Evolutionary conservation across 306 rosid species (phyloP).

Genomic region (Quercus dentata): DNA sequence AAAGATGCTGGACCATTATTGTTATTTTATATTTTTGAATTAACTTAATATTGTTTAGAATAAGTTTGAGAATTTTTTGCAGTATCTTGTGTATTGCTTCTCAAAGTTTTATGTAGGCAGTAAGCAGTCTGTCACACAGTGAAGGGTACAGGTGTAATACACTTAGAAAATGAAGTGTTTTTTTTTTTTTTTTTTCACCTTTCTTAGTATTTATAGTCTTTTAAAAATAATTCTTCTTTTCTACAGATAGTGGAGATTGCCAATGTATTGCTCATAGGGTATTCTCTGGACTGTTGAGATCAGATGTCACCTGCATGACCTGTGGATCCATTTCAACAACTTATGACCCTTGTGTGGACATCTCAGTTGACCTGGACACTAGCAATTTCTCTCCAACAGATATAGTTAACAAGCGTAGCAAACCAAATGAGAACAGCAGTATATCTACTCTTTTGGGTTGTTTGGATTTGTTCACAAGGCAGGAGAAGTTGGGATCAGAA

Average conservation of each 20-base stretch:
- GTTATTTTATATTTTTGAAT: too few relatives aligned
- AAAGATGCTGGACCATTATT: background rate
- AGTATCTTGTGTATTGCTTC: background rate
- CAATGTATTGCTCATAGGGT: slow-evolving; percentile 80
- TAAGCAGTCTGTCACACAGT: background rate
- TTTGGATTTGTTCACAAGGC: slow-evolving; percentile 78
- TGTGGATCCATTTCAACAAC: slow-evolving; percentile 94
- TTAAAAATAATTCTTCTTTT: slow-evolving; percentile 23
- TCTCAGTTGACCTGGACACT: slow-evolving; percentile 70
- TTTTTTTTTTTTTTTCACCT: background rate
- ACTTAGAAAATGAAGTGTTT: background rate
- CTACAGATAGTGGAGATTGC: slow-evolving; percentile 64
- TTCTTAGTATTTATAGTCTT: slow-evolving; percentile 15
- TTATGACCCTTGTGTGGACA: slow-evolving; percentile 80
- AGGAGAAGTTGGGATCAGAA: slow-evolving; percentile 91
- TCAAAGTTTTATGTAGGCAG: background rate
- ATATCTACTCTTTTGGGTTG: slow-evolving; percentile 68
- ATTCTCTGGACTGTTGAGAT: slow-evolving; percentile 78
- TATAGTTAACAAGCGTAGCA: slow-evolving; percentile 45
- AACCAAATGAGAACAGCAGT: slow-evolving; percentile 37
- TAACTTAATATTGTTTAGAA: too few relatives aligned
- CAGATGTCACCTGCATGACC: slow-evolving; percentile 87
- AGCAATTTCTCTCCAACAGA: slow-evolving; percentile 22
- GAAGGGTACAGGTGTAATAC: background rate
- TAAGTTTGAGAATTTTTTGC: background rate